Percentiles rank a stretch among this genome's conserved stretches.
These are phyloP conservation scores for Chaetomiaceae sp. DNA, from an alignment of 2,329 filamentous ascomycete species.

Conservation along the genomic window DNA sequence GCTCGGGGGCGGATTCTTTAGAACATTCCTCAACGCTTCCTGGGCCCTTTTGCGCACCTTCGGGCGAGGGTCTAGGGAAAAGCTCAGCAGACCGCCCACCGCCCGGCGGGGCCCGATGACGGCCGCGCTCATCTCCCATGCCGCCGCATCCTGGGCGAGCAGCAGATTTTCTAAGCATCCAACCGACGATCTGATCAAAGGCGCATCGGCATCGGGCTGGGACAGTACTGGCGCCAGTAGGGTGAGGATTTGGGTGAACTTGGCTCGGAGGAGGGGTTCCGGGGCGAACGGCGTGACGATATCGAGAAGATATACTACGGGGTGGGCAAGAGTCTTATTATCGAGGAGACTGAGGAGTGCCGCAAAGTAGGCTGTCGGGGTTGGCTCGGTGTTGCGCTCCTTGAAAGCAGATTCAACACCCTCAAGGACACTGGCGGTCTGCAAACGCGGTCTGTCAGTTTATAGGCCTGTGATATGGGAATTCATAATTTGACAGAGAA, in stretches of 20 bases:
- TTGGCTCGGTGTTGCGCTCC: slow-evolving; percentile 77
- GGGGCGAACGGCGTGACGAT: slow-evolving; percentile 82
- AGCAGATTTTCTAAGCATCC: slow-evolving; percentile 91
- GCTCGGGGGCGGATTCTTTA: slow-evolving; percentile 82
- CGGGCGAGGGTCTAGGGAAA: slow-evolving; percentile 81
- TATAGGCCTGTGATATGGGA: neutral
- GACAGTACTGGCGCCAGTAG: slow-evolving; percentile 80
- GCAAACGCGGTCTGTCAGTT: slow-evolving; percentile 15
- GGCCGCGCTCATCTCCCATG: slow-evolving; percentile 81
- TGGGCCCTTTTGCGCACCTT: slow-evolving; percentile 93
- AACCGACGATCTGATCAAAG: slow-evolving; percentile 80
- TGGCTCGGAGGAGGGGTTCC: slow-evolving; percentile 80
- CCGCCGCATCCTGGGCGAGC: slow-evolving; percentile 77
- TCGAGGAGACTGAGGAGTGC: slow-evolving; percentile 85
- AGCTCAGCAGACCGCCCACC: slow-evolving; percentile 76
- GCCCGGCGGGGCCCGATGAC: slow-evolving; percentile 83
- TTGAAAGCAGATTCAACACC: slow-evolving; percentile 91
- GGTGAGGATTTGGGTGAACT: slow-evolving; percentile 89
- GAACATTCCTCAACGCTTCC: slow-evolving; percentile 77
- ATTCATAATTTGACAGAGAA: slow-evolving; percentile 19
- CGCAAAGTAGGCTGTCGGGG: slow-evolving; percentile 89
- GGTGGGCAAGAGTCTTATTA: slow-evolving; percentile 77
- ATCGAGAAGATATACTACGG: slow-evolving; percentile 93
- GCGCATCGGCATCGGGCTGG: slow-evolving; percentile 76
- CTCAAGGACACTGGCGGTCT: slow-evolving; percentile 82